Evolutionary conservation across 140 eudicot species (phyloP).

Genomic region (Cichorium intybus): DNA sequence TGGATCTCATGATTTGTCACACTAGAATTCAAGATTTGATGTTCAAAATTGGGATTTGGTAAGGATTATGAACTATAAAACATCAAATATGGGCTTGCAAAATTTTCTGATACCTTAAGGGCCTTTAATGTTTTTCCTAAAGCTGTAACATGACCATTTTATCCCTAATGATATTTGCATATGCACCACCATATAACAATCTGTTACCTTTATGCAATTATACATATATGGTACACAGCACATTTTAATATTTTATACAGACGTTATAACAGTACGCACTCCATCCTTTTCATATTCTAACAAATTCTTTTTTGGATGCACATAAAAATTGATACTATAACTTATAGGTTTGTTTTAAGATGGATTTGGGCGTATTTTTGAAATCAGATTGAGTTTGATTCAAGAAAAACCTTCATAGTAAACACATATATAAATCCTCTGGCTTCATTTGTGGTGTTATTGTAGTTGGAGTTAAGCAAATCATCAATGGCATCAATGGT

Average conservation of each 20-base stretch:
- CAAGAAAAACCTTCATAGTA: background rate
- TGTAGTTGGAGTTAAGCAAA: slow-evolving; percentile 15
- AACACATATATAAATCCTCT: slow-evolving; percentile 4
- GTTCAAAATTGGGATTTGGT: background rate
- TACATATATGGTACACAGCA: too few relatives aligned
- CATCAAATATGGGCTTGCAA: slow-evolving; percentile 3
- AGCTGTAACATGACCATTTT: background rate
- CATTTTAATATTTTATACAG: too few relatives aligned
- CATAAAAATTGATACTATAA: too few relatives aligned
- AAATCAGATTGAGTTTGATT: background rate
- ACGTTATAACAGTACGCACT: too few relatives aligned
- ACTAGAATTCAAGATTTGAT: background rate
- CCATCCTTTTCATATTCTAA: too few relatives aligned
- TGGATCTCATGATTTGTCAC: background rate
- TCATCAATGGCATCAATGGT: slow-evolving; percentile 24
- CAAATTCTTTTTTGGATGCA: too few relatives aligned
- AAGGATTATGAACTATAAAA: background rate
- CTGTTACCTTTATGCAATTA: background rate
- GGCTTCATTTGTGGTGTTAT: slow-evolving; percentile 11
- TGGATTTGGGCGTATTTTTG: background rate
- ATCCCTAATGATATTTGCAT: background rate
- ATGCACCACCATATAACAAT: too few relatives aligned
- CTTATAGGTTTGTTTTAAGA: background rate
- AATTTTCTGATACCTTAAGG: background rate
- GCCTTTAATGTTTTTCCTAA: background rate